Base-by-base conservation (phyloP, 768 basidiomycete species). In the Mrakia gelida region DNA sequence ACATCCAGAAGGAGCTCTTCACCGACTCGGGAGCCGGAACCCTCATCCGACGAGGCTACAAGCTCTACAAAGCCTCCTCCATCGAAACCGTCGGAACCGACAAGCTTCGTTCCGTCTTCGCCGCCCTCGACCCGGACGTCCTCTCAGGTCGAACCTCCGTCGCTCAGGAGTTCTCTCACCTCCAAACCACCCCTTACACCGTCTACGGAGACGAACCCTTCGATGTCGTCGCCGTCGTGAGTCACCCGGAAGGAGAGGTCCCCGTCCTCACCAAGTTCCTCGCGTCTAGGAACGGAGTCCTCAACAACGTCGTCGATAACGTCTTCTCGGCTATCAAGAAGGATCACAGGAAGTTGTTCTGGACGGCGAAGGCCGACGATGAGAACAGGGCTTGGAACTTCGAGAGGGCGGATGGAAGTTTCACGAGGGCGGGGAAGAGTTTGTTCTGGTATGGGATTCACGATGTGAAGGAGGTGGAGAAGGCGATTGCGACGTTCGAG, bases 331-430 rank as follows among this genome's bases (percentile, higher is more conserved):
- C 94, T n/a, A 90, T 99, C 87, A 92, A 91, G 86, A 95, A 94
- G 87, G 94, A 98, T 83, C 92, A 98, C 85, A 89, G 91, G 80
- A 89, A 89, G 78, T 88, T 99, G 59, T 97, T 99, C 88, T 98
- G 97, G 97, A 98, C 95, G n/a, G 91, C 94, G 0, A 92, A 91
- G 81, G 91, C 91, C 6, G 95, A 98, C 80, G 96, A 98, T 84
- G 96, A 98, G 86, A 95, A 97, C 85, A 90, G 95, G 59, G 89
- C 91, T 5, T 99, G 97, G 97, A 96, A 99, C 86, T 99, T 98
- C 82, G 96, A 99, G 87, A 90, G 95, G 75, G 94, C 97, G 0
- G 95, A 98, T 81, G 97, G 97, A 0, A 94, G 92, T 85, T 99
- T 99, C 87, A 96, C 95, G 26, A 88, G 97, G 56, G 93, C 93